Evolutionary conservation across 768 basidiomycete species (phyloP), one percentile per base, ranked within the genome.

Genomic region (Agrocybe praecox): DNA sequence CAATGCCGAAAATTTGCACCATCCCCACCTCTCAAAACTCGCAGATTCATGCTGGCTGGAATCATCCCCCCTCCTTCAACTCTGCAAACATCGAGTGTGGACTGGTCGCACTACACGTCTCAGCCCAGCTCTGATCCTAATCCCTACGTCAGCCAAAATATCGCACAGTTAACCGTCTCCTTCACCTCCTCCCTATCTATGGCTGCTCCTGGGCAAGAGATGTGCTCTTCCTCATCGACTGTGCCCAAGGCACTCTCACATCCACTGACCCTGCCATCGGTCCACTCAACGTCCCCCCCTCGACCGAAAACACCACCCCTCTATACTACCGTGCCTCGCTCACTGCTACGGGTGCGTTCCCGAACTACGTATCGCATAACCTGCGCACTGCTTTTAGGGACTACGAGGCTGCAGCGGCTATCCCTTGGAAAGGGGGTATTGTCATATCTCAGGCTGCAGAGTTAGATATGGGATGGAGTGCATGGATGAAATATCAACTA

Each of bases 381-480:
- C 88, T 89, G 2, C 80, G 92, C 5, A 66, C 79, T 7, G 94
- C 96, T 1, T 98, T 98, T 74, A 80, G 92, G 21, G 94, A 95
- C 66, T 97, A 91, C 65, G 96, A 98, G 68, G 74, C 78, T 1
- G 86, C 92, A 1, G 96, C 94, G 0, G n/a, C n/a, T n/a, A n/a
- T n/a, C n/a, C n/a, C n/a, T n/a, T n/a, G n/a, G n/a, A n/a, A n/a
- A n/a, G n/a, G n/a, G n/a, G n/a, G n/a, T n/a, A n/a, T n/a, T n/a
- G n/a, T n/a, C n/a, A n/a, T n/a, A n/a, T n/a, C n/a, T n/a, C n/a
- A n/a, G n/a, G n/a, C n/a, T n/a, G n/a, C n/a, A n/a, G n/a, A n/a
- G n/a, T n/a, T n/a, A n/a, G n/a, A n/a, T n/a, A n/a, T n/a, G n/a
- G n/a, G n/a, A n/a, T n/a, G n/a, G n/a, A n/a, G n/a, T n/a, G n/a